Percentiles rank a stretch among this genome's conserved stretches.
phyloP scores from a whole-genome alignment of 1,284 basidiomycete genomes.

The Caloboletus inedulis region DNA sequence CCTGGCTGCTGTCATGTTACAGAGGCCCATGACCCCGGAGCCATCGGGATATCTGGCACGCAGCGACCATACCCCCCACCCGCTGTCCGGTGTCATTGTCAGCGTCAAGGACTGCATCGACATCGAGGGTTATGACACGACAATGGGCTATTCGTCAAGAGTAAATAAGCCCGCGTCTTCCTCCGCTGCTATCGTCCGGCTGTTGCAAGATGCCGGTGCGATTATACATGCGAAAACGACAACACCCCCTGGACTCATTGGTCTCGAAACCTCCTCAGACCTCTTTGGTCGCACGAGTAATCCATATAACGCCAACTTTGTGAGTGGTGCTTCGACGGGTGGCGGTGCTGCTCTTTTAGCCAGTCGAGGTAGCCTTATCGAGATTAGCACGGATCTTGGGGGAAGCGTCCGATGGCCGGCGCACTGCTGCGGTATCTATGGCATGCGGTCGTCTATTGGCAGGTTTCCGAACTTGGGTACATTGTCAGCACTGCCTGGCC shows the following conservation, averaged over 20 bases:
- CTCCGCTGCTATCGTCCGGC: slow-evolving; percentile 41
- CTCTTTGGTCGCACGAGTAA: slow-evolving; percentile 50
- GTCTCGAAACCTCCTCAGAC: slow-evolving; percentile 55
- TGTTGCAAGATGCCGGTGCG: slow-evolving; percentile 47
- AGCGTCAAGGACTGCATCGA: slow-evolving; percentile 36
- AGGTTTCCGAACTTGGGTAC: slow-evolving; percentile 36
- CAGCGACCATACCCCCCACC: slow-evolving; percentile 1
- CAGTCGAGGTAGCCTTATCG: slow-evolving; percentile 43
- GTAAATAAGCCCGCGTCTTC: slow-evolving; percentile 37
- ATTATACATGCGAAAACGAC: slow-evolving; percentile 56
- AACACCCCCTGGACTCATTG: slow-evolving; percentile 45
- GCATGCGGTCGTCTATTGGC: slow-evolving; percentile 46
- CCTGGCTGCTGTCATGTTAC: slow-evolving; percentile 24
- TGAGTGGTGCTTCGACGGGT: slow-evolving; percentile 47
- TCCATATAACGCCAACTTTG: slow-evolving; percentile 41
- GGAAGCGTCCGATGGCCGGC: slow-evolving; percentile 54
- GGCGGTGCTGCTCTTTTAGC: slow-evolving; percentile 49
- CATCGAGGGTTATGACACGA: slow-evolving; percentile 46
- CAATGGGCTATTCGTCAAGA: slow-evolving; percentile 47
- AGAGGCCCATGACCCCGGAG: neutral
- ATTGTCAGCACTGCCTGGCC: slow-evolving; percentile 34
- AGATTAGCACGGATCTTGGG: slow-evolving; percentile 48
- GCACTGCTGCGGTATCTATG: slow-evolving; percentile 50
- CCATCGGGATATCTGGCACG: neutral
- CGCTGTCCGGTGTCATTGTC: slow-evolving; percentile 32